Evolutionary conservation across 2,329 filamentous ascomycete species (phyloP), one percentile per base, ranked within the genome.

Genomic region (Rhynchosporium graminicola): DNA sequence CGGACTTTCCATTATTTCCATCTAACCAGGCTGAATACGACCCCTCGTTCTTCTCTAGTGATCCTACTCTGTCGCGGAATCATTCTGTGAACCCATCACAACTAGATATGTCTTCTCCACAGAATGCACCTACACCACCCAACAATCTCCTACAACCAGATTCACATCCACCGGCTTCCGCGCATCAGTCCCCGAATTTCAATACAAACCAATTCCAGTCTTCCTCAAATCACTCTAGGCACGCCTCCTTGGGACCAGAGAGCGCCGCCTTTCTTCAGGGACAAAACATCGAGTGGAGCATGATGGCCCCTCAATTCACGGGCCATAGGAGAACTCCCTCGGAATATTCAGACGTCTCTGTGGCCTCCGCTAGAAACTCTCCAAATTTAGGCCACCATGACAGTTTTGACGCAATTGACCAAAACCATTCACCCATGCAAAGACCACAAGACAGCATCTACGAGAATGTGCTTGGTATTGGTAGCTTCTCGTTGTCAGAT

Each of bases 311-410:
- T 43, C 78, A 80, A 63, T 97, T 96, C 72, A 88, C 91, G 68
- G 82, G 85, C n/a, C 94, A 97, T 74, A 85, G 92, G 69, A 86
- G 93, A 71, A 87, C 86, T 43, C 90, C 91, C 0, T 97, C 93
- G n/a, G 94, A 97, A 70, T 92, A 89, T 71, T 97, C 92, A 2
- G 94, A 97, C 69, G 88, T 97, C 5, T 97, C 89, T 4, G 87
- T 95, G 10, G 96, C 88, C 4, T 96, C 92, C 20, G 90, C 88
- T 15, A 87, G 90, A 28, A 90, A 88, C 29, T 97, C 94, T 20
- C 94, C 94, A 3, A 92, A 91, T 72, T 78, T 97, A 62, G 84
- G 83, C 33, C 89, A 89, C 68, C 83, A 89, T 64, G 93, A 97
- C 71, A 85, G 80, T 66, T 96, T 96, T 72, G 92, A 97, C 26